These are phyloP conservation scores for Breynia disticha DNA, from an alignment of 441 rosid genomes.

Conservation along the genomic window DNA sequence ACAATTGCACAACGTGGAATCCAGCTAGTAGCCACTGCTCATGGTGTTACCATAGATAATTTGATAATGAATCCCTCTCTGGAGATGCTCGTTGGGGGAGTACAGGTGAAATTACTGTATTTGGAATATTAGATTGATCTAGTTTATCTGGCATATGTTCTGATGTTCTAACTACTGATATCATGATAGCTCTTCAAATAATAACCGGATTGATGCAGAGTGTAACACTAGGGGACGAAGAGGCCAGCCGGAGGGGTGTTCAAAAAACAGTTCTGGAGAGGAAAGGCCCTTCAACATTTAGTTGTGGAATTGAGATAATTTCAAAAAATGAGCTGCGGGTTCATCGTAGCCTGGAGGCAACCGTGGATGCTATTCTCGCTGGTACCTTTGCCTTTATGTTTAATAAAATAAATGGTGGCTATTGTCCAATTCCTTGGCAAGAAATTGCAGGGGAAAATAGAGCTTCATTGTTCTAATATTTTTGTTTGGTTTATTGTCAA, in stretches of 20 bases:
- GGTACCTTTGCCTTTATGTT: slow-evolving; percentile 26
- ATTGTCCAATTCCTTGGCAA: too few species aligned
- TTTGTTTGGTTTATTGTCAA: slow-evolving; percentile 12
- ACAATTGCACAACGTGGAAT: slow-evolving; percentile 97
- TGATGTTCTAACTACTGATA: too few species aligned
- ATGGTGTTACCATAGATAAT: slow-evolving; percentile 86
- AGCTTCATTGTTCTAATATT: too few species aligned
- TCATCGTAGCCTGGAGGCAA: slow-evolving; percentile 76
- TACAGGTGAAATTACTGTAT: slow-evolving; percentile 41
- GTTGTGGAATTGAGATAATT: slow-evolving; percentile 86
- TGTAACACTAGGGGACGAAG: slow-evolving; percentile 93
- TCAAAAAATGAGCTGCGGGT: slow-evolving; percentile 72
- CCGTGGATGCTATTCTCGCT: slow-evolving; percentile 82
- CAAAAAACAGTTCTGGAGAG: slow-evolving; percentile 95
- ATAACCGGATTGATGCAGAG: slow-evolving; percentile 36
- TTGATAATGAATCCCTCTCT: slow-evolving; percentile 85
- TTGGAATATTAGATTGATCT: slow-evolving; percentile 7
- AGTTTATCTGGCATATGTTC: background rate
- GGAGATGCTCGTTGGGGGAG: slow-evolving; percentile 85
- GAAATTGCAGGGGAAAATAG: too few species aligned
- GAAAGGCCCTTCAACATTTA: slow-evolving; percentile 80
- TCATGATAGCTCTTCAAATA: too few species aligned
- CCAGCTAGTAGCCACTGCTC: slow-evolving; percentile 93
- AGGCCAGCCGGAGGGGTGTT: slow-evolving; percentile 84
- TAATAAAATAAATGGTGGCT: too few species aligned